These are phyloP conservation scores for Globisporangium alternatum DNA, from an alignment of 352 stramenopile genomes.

Conservation along the genomic window DNA sequence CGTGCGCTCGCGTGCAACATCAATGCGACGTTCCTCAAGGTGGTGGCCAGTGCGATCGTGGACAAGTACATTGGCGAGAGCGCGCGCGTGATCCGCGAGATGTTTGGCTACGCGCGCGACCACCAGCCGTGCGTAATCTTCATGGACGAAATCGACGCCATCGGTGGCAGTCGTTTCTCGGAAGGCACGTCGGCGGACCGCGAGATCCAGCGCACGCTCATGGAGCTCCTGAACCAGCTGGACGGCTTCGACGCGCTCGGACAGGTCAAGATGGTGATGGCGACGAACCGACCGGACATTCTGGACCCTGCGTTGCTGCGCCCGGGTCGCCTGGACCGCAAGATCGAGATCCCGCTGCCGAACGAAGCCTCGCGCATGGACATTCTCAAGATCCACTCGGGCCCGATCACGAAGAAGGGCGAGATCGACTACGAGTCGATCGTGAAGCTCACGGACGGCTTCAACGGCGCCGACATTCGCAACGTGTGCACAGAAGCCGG, in stretches of 20 bases:
- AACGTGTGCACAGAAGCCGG: constrained; percentile 97
- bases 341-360: constrained; percentile 99
- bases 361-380: constrained; percentile 98
- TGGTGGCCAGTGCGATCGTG: constrained; percentile 98
- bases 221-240: constrained; percentile 99
- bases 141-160: constrained; percentile 99
- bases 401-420: constrained; percentile 97
- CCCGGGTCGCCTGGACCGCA: constrained; percentile 97
- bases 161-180: constrained; percentile 97
- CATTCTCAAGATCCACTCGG: constrained; percentile 99
- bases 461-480: constrained; percentile 99
- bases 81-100: constrained; percentile 98
- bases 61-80: constrained; percentile 99
- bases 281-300: constrained; percentile 99
- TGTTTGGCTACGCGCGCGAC: constrained; percentile 97
- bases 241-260: constrained; percentile 99
- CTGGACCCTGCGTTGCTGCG: constrained; percentile 97
- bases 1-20: constrained; percentile 98
- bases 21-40: constrained; percentile 99
- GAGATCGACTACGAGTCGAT: constrained; percentile 99
- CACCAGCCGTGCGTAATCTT: constrained; percentile 99
- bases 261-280: constrained; percentile 99
- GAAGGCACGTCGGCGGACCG: constrained; percentile 95
- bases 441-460: constrained; percentile 98
- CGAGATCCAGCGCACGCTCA: constrained; percentile 99